phyloP scores from a whole-genome alignment of 352 stramenopile species.

The Globisporangium okanoganense region DNA sequence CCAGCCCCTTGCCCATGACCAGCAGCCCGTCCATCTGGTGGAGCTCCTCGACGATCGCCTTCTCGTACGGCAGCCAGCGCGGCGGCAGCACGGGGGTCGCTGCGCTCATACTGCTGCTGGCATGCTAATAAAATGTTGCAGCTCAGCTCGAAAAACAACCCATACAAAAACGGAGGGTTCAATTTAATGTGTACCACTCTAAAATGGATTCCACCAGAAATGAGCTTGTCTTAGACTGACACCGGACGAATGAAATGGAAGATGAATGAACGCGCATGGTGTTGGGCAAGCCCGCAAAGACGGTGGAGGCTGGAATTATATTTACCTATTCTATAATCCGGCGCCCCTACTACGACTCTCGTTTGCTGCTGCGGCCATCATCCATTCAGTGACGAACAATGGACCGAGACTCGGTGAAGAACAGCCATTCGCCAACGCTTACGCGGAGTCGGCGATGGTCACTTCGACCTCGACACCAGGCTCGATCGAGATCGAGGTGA shows the following conservation, averaged over 20 bases:
- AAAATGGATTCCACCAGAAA: not conserved
- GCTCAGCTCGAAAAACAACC: no score
- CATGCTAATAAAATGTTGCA: not conserved
- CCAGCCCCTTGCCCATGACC: slow-evolving; percentile 91
- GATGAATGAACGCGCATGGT: not conserved
- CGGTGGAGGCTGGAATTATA: slow-evolving; percentile 26
- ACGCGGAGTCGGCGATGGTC: slow-evolving; percentile 93
- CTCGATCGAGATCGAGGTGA: slow-evolving; percentile 99
- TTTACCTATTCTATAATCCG: slow-evolving; percentile 24
- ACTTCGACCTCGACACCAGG: slow-evolving; percentile 99
- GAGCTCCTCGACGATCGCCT: slow-evolving; percentile 64
- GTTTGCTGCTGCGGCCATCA: slow-evolving; percentile 8
- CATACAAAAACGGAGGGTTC: not conserved
- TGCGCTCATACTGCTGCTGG: not conserved
- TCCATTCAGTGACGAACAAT: not conserved
- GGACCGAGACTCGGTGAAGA: not conserved
- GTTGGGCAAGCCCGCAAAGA: slow-evolving; percentile 25
- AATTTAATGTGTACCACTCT: not conserved
- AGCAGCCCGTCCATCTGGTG: slow-evolving; percentile 88
- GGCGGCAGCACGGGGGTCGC: slow-evolving; percentile 16
- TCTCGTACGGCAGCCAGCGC: slow-evolving; percentile 77
- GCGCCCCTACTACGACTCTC: slow-evolving; percentile 24
- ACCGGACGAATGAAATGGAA: not conserved
- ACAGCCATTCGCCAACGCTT: slow-evolving; percentile 22
- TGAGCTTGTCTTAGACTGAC: not conserved